Evolutionary conservation across 2,329 filamentous ascomycete genomes (phyloP).

Genomic region (Lasiodiplodia sp.): DNA sequence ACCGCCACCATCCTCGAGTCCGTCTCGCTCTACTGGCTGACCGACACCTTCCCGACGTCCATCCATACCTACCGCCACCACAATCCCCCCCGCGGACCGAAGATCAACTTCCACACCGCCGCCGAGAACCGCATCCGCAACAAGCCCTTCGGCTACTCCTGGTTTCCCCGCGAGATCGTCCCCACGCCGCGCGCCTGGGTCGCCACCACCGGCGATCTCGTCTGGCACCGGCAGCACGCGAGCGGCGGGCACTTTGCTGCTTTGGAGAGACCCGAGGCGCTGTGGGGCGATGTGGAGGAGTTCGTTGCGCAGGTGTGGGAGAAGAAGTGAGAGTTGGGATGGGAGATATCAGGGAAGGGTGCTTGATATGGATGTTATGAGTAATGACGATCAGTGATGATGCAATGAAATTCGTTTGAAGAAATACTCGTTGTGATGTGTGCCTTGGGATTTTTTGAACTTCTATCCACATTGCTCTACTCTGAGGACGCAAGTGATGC

Average conservation of each 20-base stretch:
- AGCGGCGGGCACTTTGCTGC: conserved; percentile 64
- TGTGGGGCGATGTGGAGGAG: conserved; percentile 56
- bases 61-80: conserved; percentile 59
- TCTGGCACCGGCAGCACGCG: conserved; percentile 49
- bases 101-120: conserved; percentile 22
- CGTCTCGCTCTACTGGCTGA: conserved; percentile 66
- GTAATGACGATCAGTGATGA: neutral
- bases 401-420: neutral
- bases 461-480: conserved; percentile 23
- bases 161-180: conserved; percentile 53
- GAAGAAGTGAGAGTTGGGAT: neutral
- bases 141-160: conserved; percentile 55
- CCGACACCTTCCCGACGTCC: conserved; percentile 54
- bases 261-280: conserved; percentile 52
- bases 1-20: conserved; percentile 58
- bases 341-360: too few species aligned
- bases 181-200: conserved; percentile 49
- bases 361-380: too few species aligned
- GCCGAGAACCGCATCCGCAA: conserved; percentile 29
- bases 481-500: neutral
- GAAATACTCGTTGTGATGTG: neutral
- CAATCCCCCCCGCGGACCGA: conserved; percentile 32
- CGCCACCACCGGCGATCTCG: conserved; percentile 48
- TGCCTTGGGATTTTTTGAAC: conserved; percentile 1
- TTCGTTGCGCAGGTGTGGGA: conserved; percentile 50